Percentiles rank a stretch among this genome's conserved stretches.
phyloP scores from a whole-genome alignment of 208 protist genomes.

The Wallacemonas sp. region DNA sequence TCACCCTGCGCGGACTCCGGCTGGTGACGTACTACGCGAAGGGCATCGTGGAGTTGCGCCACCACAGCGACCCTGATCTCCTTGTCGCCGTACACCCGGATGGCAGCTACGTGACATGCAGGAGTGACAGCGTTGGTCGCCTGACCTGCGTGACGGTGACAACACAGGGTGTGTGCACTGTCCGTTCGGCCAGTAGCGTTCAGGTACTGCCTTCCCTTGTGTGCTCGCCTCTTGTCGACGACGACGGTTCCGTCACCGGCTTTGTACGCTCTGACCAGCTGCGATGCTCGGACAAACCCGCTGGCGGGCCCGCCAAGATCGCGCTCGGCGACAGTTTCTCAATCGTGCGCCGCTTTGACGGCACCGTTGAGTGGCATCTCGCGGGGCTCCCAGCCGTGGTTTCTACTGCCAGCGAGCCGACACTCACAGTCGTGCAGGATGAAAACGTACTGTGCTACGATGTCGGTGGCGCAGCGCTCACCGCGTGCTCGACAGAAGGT shows the following conservation, averaged over 20 bases:
- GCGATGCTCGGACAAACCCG: background rate
- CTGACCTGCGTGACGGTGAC: background rate
- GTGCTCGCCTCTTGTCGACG: background rate
- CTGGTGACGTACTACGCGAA: background rate
- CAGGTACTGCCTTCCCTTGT: background rate
- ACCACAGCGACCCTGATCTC: conserved; percentile 8
- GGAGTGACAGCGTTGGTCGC: background rate
- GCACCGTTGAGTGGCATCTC: conserved; percentile 23
- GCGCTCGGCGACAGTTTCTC: conserved; percentile 11
- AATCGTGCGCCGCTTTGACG: background rate
- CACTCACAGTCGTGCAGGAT: background rate
- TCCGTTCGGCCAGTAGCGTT: background rate
- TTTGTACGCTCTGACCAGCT: conserved; percentile 2
- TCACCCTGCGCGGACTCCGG: background rate
- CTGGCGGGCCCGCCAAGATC: background rate
- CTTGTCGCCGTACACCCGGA: conserved; percentile 40
- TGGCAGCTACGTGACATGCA: conserved; percentile 38
- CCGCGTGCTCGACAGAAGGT: background rate
- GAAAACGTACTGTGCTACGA: conserved; percentile 1
- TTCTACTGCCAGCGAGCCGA: conserved; percentile 5
- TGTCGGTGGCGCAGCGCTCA: background rate
- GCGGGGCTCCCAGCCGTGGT: conserved; percentile 13
- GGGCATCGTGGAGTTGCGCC: conserved; percentile 13
- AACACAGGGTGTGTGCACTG: background rate
- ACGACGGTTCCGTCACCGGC: background rate